Percentiles rank a stretch among this genome's conserved stretches.
Conservation (phyloP, 169 alveolate genomes). For the Cryptosporidium tyzzeri region DNA sequence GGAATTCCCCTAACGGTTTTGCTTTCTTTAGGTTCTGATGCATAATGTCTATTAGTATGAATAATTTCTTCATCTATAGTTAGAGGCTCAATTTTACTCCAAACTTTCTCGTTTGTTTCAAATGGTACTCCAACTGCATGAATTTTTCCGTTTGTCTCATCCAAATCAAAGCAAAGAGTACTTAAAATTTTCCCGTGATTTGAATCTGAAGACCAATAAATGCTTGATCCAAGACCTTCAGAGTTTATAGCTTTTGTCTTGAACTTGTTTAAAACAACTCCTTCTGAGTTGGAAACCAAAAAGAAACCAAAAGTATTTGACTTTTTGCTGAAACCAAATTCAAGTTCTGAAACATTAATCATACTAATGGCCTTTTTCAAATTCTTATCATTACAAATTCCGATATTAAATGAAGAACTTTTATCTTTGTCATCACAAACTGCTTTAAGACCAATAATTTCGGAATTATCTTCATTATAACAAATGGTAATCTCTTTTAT, state of each 20-base stretch:
- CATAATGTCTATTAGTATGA: slow-evolving; percentile 16
- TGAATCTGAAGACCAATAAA: slow-evolving; percentile 38
- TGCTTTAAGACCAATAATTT: slow-evolving; percentile 34
- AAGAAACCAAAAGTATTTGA: slow-evolving; percentile 40
- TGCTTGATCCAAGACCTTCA: slow-evolving; percentile 48
- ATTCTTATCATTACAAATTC: slow-evolving; percentile 3
- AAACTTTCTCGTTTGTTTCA: background rate
- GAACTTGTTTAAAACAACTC: slow-evolving; percentile 12
- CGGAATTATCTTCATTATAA: background rate
- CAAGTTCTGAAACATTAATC: background rate
- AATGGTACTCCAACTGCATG: slow-evolving; percentile 36
- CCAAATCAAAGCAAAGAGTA: slow-evolving; percentile 43
- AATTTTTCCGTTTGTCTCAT: slow-evolving; percentile 12
- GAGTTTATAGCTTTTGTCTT: background rate
- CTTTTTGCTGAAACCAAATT: slow-evolving; percentile 43
- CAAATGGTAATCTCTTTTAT: slow-evolving; percentile 7
- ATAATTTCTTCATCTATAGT: slow-evolving; percentile 3
- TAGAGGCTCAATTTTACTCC: slow-evolving; percentile 3
- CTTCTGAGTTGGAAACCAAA: slow-evolving; percentile 17
- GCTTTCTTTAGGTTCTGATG: slow-evolving; percentile 62
- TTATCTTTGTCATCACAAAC: slow-evolving; percentile 8
- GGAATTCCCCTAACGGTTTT: slow-evolving; percentile 61
- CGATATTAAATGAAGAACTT: slow-evolving; percentile 33
- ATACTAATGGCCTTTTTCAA: background rate
- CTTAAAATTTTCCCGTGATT: slow-evolving; percentile 13